Percentiles rank a stretch among this genome's conserved stretches.
These are phyloP conservation scores for Pythium angustatum DNA, from an alignment of 352 stramenopile species.

Conservation along the genomic window DNA sequence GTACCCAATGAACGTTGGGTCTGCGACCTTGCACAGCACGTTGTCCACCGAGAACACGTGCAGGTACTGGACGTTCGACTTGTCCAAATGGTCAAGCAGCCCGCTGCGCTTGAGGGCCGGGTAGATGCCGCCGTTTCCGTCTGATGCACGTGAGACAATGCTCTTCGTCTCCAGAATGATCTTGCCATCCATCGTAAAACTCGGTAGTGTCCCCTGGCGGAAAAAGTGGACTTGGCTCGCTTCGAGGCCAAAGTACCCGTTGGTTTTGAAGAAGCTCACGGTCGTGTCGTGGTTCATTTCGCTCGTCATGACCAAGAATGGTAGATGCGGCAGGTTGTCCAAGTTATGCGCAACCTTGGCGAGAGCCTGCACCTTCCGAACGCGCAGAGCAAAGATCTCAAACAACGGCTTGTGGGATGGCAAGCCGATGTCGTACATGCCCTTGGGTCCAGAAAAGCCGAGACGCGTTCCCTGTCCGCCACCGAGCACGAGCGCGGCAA, in stretches of 20 bases:
- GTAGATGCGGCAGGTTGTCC: conserved; percentile 30
- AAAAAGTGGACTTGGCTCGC: conserved; percentile 95
- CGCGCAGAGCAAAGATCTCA: conserved; percentile 92
- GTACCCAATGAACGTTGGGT: conserved; percentile 97
- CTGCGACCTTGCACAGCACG: conserved; percentile 92
- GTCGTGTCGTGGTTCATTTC: conserved; percentile 96
- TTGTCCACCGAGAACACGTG: conserved; percentile 99
- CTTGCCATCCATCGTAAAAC: conserved; percentile 93
- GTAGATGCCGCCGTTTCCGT: conserved; percentile 98
- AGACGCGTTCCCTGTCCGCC: conserved; percentile 97
- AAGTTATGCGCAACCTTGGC: conserved; percentile 6
- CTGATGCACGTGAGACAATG: conserved; percentile 90
- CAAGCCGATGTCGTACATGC: conserved; percentile 93
- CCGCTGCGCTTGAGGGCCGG: conserved; percentile 89
- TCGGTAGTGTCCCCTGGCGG: conserved; percentile 95
- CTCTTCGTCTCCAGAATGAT: conserved; percentile 92
- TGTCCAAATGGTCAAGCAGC: conserved; percentile 84
- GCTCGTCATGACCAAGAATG: conserved; percentile 98
- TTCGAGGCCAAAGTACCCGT: conserved; percentile 92
- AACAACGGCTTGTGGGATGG: conserved; percentile 93
- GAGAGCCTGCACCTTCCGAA: conserved; percentile 68
- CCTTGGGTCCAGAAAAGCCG: conserved; percentile 96
- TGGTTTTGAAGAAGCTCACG: conserved; percentile 85
- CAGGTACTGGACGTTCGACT: conserved; percentile 90
- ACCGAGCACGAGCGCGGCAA: conserved; percentile 93